Conservation (phyloP, 2,329 filamentous ascomycete species). For the Fusarium brevicatenulatum region DNA sequence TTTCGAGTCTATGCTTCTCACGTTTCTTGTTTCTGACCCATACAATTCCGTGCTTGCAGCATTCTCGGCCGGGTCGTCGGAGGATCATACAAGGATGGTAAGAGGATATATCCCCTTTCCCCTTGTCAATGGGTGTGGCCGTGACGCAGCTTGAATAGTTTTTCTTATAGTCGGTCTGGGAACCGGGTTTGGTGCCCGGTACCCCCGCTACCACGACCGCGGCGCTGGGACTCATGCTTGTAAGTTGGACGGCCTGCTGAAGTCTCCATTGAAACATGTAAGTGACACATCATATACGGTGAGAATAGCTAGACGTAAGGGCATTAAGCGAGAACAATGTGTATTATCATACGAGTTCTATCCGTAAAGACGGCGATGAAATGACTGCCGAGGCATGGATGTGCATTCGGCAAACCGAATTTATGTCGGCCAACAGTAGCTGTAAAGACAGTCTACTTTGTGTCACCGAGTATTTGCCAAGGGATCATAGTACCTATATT, state of each 20-base stretch:
- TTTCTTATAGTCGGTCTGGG: not conserved
- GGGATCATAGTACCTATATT: not conserved
- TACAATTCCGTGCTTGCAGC: not conserved
- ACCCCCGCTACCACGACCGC: conserved; percentile 24
- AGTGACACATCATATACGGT: not conserved
- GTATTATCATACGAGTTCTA: conserved; percentile 2
- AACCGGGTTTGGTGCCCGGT: not conserved
- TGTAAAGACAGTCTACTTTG: not conserved
- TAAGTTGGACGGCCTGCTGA: not conserved
- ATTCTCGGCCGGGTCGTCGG: conserved; percentile 7
- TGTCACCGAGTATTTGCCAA: not conserved
- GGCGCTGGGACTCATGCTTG: conserved; percentile 13
- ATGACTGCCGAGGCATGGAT: conserved; percentile 3
- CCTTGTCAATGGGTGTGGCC: not conserved
- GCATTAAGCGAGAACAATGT: not conserved
- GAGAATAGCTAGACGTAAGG: not conserved
- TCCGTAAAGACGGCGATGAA: not conserved
- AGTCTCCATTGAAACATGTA: not conserved
- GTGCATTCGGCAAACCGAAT: not conserved
- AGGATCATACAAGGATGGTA: not conserved
- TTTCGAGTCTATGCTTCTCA: not conserved
- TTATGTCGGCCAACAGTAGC: not conserved
- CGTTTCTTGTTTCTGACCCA: conserved; percentile 1
- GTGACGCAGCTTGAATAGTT: not conserved
- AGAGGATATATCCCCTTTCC: not conserved